These are phyloP conservation scores for Nicotiana benthamiana DNA, from an alignment of 257 asterid genomes.

Conservation along the genomic window DNA sequence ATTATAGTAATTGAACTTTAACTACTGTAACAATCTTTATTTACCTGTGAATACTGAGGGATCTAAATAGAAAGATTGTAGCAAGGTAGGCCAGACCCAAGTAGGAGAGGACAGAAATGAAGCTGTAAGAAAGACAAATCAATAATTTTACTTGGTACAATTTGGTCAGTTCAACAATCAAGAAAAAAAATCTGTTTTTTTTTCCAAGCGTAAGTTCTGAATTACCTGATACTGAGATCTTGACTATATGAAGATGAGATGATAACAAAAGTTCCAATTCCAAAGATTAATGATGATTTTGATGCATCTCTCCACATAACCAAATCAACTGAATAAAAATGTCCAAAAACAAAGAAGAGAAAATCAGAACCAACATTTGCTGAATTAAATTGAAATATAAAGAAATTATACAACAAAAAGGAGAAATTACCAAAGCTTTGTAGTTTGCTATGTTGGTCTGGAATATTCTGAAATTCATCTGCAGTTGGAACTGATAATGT, in stretches of 20 bases:
- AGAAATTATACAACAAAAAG: not conserved
- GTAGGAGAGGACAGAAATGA: conserved; percentile 73
- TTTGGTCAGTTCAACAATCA: not conserved
- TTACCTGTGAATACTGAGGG: conserved; percentile 57
- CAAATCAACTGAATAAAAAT: conserved; percentile 43
- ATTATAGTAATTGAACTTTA: no score
- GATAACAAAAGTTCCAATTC: conserved; percentile 69
- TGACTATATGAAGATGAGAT: conserved; percentile 70
- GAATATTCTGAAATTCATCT: conserved; percentile 25
- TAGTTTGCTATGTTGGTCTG: conserved; percentile 46
- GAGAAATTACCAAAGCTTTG: conserved; percentile 59
- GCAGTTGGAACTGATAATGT: conserved; percentile 25
- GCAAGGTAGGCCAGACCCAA: conserved; percentile 76
- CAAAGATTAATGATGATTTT: conserved; percentile 80
- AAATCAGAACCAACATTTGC: not conserved
- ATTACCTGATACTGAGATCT: conserved; percentile 73
- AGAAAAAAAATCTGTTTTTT: not conserved
- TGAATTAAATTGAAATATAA: not conserved
- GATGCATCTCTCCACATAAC: conserved; percentile 90
- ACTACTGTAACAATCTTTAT: no score
- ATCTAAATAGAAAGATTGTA: conserved; percentile 70
- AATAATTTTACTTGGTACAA: not conserved
- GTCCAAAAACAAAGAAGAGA: not conserved
- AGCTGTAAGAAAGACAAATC: conserved; percentile 37
- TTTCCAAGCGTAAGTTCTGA: not conserved